Evolutionary conservation across 2,329 filamentous ascomycete genomes (phyloP).

Genomic region (Penicillium sp.): DNA sequence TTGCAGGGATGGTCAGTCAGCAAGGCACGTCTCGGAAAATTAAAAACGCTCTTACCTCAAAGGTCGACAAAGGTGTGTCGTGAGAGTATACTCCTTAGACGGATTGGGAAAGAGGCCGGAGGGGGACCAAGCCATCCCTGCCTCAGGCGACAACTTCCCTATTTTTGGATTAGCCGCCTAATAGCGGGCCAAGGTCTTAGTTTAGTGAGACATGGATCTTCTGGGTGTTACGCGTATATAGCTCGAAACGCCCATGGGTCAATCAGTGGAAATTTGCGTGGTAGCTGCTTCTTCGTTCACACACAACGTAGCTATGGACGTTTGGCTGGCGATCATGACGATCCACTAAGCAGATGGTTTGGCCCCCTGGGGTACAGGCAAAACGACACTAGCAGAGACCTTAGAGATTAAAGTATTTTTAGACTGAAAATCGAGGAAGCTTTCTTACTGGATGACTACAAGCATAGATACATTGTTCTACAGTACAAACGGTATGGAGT

Average conservation of each 20-base stretch:
- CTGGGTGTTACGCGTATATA: neutral
- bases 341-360: neutral
- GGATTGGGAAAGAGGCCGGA: slow-evolving; percentile 25
- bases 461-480: slow-evolving; percentile 3
- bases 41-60: slow-evolving; percentile 1
- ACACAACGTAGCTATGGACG: neutral
- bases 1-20: slow-evolving; percentile 1
- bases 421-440: neutral
- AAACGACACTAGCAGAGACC: neutral
- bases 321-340: neutral
- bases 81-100: slow-evolving; percentile 20
- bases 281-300: no score
- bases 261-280: no score
- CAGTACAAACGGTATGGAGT: slow-evolving; percentile 19
- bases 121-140: slow-evolving; percentile 2
- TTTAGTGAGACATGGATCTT: slow-evolving; percentile 11
- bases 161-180: slow-evolving; percentile 1
- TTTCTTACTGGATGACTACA: neutral
- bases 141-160: slow-evolving; percentile 15
- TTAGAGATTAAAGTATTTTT: neutral
- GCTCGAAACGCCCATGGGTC: no score
- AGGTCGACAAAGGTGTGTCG: slow-evolving; percentile 3
- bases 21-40: neutral
- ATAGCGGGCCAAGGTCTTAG: neutral
- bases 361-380: neutral